phyloP scores from a whole-genome alignment of 495 filamentous ascomycete genomes.

The Hyaloscypha finlandica region DNA sequence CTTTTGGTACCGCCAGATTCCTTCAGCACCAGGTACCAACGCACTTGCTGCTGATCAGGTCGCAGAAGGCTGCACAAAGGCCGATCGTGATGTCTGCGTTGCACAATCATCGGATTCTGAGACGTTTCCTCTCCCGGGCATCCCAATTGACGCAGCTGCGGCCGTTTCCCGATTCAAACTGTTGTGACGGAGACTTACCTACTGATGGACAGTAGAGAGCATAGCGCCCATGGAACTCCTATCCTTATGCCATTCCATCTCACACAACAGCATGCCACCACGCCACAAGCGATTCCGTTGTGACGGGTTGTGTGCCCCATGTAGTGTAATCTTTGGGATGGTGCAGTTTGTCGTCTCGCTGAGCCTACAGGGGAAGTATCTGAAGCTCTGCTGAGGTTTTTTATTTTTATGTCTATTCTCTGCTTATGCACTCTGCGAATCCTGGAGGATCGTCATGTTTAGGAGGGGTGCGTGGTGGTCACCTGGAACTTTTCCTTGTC shows the following conservation, averaged over 20 bases:
- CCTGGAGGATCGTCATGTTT: constrained; percentile 29
- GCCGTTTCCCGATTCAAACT: not conserved
- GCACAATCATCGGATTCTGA: not conserved
- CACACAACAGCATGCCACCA: not conserved
- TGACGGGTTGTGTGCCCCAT: not conserved
- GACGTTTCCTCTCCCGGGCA: not conserved
- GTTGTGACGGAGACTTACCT: not conserved
- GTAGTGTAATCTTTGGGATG: not conserved
- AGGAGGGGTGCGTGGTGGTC: constrained; percentile 12
- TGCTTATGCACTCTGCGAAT: constrained; percentile 14
- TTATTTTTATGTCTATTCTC: not conserved
- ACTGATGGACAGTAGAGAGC: not conserved
- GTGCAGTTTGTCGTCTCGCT: not conserved
- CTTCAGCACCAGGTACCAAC: not conserved
- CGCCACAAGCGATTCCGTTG: not conserved
- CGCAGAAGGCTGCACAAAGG: not conserved
- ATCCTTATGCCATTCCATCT: constrained; percentile 3
- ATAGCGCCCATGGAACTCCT: constrained; percentile 3
- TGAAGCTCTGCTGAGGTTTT: not conserved
- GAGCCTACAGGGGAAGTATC: not conserved
- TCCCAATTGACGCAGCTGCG: not conserved
- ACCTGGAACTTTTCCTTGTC: constrained; percentile 34
- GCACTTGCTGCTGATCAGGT: not conserved
- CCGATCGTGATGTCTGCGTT: not conserved
- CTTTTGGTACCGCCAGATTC: not conserved